Evolutionary conservation across 768 basidiomycete species (phyloP).

Genomic region (Amanita molliuscula): DNA sequence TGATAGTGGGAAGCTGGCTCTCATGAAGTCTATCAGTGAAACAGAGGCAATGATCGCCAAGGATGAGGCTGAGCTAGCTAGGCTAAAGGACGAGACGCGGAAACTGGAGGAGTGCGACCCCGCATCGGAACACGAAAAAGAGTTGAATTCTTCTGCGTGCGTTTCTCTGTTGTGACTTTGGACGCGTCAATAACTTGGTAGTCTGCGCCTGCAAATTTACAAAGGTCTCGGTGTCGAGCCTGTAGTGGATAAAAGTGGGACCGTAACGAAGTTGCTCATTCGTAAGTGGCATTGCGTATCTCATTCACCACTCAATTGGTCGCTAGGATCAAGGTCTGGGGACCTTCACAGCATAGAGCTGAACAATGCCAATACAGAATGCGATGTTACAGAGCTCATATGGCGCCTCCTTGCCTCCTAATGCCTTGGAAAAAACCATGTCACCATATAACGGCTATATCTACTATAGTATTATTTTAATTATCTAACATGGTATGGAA

Average conservation of each 20-base stretch:
- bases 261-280: conserved; percentile 52
- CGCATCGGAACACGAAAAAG: conserved; percentile 57
- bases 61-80: conserved; percentile 61
- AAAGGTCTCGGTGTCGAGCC: conserved; percentile 68
- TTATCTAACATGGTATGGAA: not conserved
- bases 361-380: conserved; percentile 20
- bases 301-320: not conserved
- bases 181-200: conserved; percentile 17
- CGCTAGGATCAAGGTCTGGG: conserved; percentile 37
- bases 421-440: conserved; percentile 7
- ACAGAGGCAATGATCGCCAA: conserved; percentile 52
- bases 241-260: conserved; percentile 41
- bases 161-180: conserved; percentile 15
- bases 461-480: not conserved
- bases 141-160: conserved; percentile 61
- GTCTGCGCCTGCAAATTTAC: conserved; percentile 58
- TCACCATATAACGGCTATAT: not conserved
- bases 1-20: conserved; percentile 49
- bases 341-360: conserved; percentile 34
- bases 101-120: conserved; percentile 61
- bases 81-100: conserved; percentile 54
- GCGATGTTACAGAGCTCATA: conserved; percentile 27
- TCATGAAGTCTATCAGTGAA: conserved; percentile 70
- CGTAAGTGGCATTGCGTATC: conserved; percentile 31
- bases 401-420: conserved; percentile 39